Evolutionary conservation across 208 protist genomes (phyloP).

Genomic region (Phytomonas serpens): DNA sequence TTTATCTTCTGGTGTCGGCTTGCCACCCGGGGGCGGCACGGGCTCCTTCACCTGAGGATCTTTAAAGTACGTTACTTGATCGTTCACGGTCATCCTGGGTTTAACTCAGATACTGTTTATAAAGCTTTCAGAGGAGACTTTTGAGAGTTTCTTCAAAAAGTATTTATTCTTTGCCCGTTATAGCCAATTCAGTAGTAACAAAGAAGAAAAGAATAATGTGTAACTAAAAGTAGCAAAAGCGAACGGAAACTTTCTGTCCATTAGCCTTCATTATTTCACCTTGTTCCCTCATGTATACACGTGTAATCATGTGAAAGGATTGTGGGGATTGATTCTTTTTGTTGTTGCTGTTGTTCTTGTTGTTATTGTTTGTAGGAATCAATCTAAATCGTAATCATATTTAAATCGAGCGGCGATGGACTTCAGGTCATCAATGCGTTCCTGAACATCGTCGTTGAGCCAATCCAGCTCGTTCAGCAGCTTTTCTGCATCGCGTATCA

Average conservation of each 20-base stretch:
- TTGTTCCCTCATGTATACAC: background rate
- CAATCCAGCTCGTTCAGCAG: slow-evolving; percentile 61
- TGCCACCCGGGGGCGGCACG: background rate
- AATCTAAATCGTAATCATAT: slow-evolving; percentile 84
- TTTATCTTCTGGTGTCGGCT: slow-evolving; percentile 21
- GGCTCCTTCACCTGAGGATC: slow-evolving; percentile 5
- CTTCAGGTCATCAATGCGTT: slow-evolving; percentile 46
- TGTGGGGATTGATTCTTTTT: background rate
- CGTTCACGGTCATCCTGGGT: background rate
- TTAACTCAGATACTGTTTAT: background rate
- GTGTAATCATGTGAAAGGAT: background rate
- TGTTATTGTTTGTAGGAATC: background rate
- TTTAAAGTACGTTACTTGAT: background rate
- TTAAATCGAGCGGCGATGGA: slow-evolving; percentile 34
- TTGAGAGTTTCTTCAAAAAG: background rate
- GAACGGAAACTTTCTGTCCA: background rate
- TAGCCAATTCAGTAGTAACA: background rate
- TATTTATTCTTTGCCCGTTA: background rate
- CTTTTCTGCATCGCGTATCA: slow-evolving; percentile 62
- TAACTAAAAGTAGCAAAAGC: background rate
- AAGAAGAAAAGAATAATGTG: background rate
- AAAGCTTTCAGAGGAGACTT: background rate
- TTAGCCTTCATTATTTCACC: background rate
- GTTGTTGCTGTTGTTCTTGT: slow-evolving; percentile 3
- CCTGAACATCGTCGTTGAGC: slow-evolving; percentile 56